A percentile compares a stretch with the other conserved stretches of the same genome.
Conservation (phyloP, 2,329 filamentous ascomycete species). For the Metarhizium album region DNA sequence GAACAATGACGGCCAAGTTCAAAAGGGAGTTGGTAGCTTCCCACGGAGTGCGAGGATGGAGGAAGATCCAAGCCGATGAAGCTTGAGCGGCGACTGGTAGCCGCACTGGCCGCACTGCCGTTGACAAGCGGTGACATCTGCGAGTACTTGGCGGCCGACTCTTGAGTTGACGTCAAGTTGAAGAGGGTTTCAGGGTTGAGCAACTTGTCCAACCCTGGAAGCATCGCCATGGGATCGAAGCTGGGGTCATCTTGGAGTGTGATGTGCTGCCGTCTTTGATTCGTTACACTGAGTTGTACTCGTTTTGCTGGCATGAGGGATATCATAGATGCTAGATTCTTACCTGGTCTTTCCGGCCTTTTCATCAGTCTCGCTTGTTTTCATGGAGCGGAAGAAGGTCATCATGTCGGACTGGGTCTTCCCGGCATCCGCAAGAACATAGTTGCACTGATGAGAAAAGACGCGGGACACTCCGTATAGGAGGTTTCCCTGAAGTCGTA, state of each 20-base stretch:
- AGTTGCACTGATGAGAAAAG: slow-evolving; percentile 77
- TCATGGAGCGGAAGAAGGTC: slow-evolving; percentile 48
- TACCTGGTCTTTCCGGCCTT: slow-evolving; percentile 64
- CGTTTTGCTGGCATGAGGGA: slow-evolving; percentile 12
- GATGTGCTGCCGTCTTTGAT: slow-evolving; percentile 59
- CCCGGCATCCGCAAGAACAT: slow-evolving; percentile 72
- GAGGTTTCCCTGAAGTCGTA: slow-evolving; percentile 81
- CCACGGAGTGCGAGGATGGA: slow-evolving; percentile 23
- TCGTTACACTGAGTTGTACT: neutral
- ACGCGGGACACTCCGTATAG: slow-evolving; percentile 80
- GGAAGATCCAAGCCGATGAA: slow-evolving; percentile 21
- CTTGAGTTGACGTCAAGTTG: slow-evolving; percentile 24
- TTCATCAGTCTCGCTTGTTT: slow-evolving; percentile 51
- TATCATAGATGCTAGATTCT: slow-evolving; percentile 38
- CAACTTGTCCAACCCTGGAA: slow-evolving; percentile 22
- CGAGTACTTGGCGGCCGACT: slow-evolving; percentile 27
- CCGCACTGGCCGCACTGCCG: slow-evolving; percentile 20
- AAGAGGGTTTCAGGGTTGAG: slow-evolving; percentile 25
- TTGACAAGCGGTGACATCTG: slow-evolving; percentile 30
- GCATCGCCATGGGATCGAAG: slow-evolving; percentile 38
- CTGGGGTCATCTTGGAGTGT: slow-evolving; percentile 71
- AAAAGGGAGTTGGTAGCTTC: slow-evolving; percentile 21
- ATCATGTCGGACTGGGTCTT: slow-evolving; percentile 64
- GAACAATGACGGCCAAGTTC: slow-evolving; percentile 24
- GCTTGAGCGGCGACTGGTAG: slow-evolving; percentile 17